Evolutionary conservation across 2,329 filamentous ascomycete species (phyloP).

Genomic region (Chalaropsis ovoidea): DNA sequence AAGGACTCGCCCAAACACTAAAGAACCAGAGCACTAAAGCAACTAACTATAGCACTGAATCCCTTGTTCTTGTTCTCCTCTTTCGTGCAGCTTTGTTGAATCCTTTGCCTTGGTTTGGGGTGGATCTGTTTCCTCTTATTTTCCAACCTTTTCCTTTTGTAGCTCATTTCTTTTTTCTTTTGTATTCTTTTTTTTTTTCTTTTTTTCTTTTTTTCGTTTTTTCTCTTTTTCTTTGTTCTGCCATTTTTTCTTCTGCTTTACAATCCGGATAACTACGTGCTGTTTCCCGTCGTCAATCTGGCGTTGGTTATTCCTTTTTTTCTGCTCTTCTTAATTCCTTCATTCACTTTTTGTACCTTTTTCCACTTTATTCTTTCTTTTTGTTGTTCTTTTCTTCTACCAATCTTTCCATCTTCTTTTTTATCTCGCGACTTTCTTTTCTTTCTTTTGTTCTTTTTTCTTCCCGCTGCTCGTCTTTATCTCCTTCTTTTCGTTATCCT

Average conservation of each 20-base stretch:
- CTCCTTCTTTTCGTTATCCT: conserved; percentile 14
- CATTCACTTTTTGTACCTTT: conserved; percentile 11
- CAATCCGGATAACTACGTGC: conserved; percentile 4
- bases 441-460: conserved; percentile 13
- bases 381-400: neutral
- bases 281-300: conserved; percentile 5
- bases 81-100: conserved; percentile 23
- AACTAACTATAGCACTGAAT: conserved; percentile 11
- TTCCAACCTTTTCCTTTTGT: conserved; percentile 5
- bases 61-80: conserved; percentile 20
- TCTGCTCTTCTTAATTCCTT: conserved; percentile 2
- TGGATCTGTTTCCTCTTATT: conserved; percentile 14
- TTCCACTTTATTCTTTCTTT: conserved; percentile 4
- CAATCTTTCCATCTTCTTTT: neutral
- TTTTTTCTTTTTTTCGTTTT: neutral
- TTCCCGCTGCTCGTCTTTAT: neutral
- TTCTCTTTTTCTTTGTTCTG: no score
- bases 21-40: neutral
- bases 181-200: conserved; percentile 3
- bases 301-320: neutral
- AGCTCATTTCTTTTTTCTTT: conserved; percentile 16
- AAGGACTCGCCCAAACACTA: no score
- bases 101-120: conserved; percentile 17
- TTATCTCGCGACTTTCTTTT: neutral
- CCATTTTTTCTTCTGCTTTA: neutral